Evolutionary conservation across 2,329 filamentous ascomycete species (phyloP).

Genomic region (Claviceps sp.): DNA sequence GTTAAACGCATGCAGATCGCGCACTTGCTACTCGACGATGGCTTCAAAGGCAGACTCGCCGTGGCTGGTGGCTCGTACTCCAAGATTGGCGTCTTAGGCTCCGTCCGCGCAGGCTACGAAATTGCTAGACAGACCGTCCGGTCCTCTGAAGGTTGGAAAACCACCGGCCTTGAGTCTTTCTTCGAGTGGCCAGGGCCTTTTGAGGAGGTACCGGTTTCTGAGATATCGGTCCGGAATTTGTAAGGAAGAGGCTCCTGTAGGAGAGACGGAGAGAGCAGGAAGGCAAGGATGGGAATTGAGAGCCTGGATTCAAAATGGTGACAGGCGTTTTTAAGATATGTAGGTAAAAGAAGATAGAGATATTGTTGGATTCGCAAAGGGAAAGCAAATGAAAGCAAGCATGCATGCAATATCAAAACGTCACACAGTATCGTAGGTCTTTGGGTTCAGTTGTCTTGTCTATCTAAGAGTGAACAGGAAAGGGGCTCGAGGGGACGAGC

Average conservation of each 20-base stretch:
- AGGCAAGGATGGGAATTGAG: background rate
- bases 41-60: constrained; percentile 50
- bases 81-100: constrained; percentile 35
- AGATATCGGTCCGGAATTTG: constrained; percentile 16
- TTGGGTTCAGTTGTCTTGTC: no score
- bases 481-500: no score
- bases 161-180: constrained; percentile 18
- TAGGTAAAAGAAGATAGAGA: background rate
- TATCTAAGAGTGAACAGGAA: no score
- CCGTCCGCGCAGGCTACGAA: constrained; percentile 32
- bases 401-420: no score
- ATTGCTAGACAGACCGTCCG: constrained; percentile 12
- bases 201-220: constrained; percentile 11
- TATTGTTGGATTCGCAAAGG: no score
- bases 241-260: background rate
- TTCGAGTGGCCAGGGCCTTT: constrained; percentile 12
- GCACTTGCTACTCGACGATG: constrained; percentile 36
- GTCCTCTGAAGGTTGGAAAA: constrained; percentile 9
- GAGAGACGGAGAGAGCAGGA: background rate
- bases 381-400: no score
- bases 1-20: constrained; percentile 43
- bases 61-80: constrained; percentile 47
- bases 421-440: no score
- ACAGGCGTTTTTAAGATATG: background rate
- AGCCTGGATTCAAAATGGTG: background rate